phyloP scores from a whole-genome alignment of 345 rosid genomes.

The Brassica carinata region DNA sequence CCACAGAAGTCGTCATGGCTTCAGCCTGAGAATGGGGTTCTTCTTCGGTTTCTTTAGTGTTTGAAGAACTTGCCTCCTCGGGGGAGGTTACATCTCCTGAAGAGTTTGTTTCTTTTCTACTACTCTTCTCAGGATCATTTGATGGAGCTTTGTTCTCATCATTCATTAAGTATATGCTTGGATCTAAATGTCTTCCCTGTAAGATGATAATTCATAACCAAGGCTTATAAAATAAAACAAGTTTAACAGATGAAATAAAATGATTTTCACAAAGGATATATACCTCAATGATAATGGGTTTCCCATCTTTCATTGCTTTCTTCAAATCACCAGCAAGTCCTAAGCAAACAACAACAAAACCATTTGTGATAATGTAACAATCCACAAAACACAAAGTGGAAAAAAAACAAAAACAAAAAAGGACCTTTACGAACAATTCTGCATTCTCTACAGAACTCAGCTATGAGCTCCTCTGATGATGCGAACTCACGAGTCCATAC shows the following conservation, averaged over 20 bases:
- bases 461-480: constrained; percentile 85
- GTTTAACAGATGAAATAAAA: no score
- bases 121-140: constrained; percentile 45
- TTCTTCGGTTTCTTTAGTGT: constrained; percentile 40
- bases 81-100: constrained; percentile 36
- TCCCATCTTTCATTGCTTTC: constrained; percentile 99
- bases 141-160: constrained; percentile 70
- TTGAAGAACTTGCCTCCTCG: constrained; percentile 39
- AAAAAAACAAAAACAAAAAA: constrained; percentile 7
- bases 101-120: constrained; percentile 36
- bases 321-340: constrained; percentile 98
- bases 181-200: constrained; percentile 97
- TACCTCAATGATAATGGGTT: constrained; percentile 97
- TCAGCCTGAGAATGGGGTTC: constrained; percentile 41
- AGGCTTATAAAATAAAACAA: neutral
- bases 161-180: constrained; percentile 94
- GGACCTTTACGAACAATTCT: constrained; percentile 97
- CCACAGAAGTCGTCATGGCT: constrained; percentile 41
- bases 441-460: constrained; percentile 96
- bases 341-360: constrained; percentile 37
- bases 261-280: neutral
- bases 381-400: neutral
- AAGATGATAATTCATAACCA: constrained; percentile 15
- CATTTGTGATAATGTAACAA: constrained; percentile 1
- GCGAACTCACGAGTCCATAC: constrained; percentile 88